Base-by-base conservation (phyloP, 2,329 filamentous ascomycete genomes). In the Fusarium caatingaense region DNA sequence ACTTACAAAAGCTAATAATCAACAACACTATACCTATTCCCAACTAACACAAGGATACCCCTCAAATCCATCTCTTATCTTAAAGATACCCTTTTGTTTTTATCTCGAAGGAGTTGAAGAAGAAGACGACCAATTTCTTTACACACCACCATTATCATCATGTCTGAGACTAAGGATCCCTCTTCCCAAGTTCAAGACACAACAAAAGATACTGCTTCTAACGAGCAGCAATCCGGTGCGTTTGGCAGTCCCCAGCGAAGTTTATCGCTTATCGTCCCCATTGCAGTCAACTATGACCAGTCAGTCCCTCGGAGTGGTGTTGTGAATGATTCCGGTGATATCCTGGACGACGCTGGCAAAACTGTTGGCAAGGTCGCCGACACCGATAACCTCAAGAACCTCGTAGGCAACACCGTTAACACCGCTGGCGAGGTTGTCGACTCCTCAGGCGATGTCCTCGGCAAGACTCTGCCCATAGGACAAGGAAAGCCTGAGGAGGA, bases 241-340 rank as follows among this genome's bases (percentile, higher is more conserved):
- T 74, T 63, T 21, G 64, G 62, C 61, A 56, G 37, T 73, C 64
- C 69, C 60, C 18, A 64, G 56, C 68, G 72, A 49, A 72, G 61
- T 62, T 61, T 73, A 49, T 68, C 70, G 61, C 72, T 74, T 64
- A 74, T 74, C 68, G 60, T 74, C 66, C 70, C 72, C 53, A 58
- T 74, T 70, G 62, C 59, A 78, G 77, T 76, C 64, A 76, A 78
- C 42, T 53, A 53, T 53, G 49, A 53, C 49, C 60, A 77, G 25
- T 74, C 73, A 46, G 71, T 80, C 44, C 79, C 79, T 30, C 74
- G 80, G 54, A 80, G 83, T 20, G 79, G 81, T 37, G 77, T 80
- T 50, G 83, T 85, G 54, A 82, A 80, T 73, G 81, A 83, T 63
- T 72, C 76, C 23, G 83, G 84, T 18, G 82, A 84, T 18, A 80